Evolutionary conservation across 306 rosid species (phyloP), one percentile per base, ranked within the genome.

Genomic region (Oemleria cerasiformis): DNA sequence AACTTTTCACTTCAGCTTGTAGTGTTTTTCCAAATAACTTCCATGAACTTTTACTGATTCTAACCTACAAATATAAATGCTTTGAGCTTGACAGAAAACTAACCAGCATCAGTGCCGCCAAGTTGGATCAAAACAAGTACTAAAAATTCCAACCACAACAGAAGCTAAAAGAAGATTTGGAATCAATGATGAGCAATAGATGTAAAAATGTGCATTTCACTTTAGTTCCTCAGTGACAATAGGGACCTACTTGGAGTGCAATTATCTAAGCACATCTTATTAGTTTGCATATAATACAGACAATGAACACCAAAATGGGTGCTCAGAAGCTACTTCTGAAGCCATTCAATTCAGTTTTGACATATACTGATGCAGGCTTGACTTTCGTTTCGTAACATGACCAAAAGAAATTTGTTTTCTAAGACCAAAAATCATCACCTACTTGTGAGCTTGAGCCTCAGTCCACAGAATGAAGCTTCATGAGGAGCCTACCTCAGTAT

Each of bases 401-500:
- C 61, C 48, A 47, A 61, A 44, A 48, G 36, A 20, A 53, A 25
- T 8, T 23, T 67, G 44, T 25, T 39, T 43, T 16, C 38, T 38
- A 67, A 68, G 59, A 45, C 15, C 45, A 63, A 68, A 73, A 13
- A 67, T 41, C 55, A 63, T 42, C 75, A 43, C 70, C 71, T 57
- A 72, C 59, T 49, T 58, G 23, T 51, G 50, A 55, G 76, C 57
- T 61, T 19, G 7, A 25, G 30, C 30, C 30, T 25, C 30, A 25
- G 30, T 25, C 30, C 59, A 65, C 25, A 59, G n/a, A 55, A 80
- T 19, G 51, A 73, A 51, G 68, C 60, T 82, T 80, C 79, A 72
- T n/a, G 70, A 72, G 71, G 75, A 65, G 30, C 80, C 45, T 55
- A 73, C 76, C 56, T 48, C 58, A 39, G 44, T 34, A 73, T 86